Evolutionary conservation across 306 rosid species (phyloP).

Genomic region (Carpinus viminea): DNA sequence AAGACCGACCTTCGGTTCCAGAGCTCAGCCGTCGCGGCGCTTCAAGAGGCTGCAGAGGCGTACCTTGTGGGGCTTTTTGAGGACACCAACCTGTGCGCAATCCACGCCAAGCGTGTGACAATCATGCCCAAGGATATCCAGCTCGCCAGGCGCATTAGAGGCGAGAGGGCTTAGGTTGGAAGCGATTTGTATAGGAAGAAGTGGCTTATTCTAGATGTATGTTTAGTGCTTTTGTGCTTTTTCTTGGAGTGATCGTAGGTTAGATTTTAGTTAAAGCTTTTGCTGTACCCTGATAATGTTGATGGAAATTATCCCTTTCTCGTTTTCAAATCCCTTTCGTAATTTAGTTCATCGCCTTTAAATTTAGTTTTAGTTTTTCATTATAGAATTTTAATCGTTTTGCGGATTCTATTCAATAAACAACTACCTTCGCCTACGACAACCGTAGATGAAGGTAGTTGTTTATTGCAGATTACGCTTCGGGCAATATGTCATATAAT

Average conservation of each 20-base stretch:
- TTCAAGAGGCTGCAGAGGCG: slow-evolving; percentile 35
- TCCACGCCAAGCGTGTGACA: slow-evolving; percentile 35
- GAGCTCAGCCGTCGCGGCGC: slow-evolving; percentile 37
- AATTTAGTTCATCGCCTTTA: too few relatives aligned
- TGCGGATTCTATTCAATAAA: too few relatives aligned
- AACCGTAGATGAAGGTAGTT: too few relatives aligned
- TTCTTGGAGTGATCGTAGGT: neutral
- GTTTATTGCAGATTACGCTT: too few relatives aligned
- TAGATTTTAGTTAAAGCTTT: neutral
- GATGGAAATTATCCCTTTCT: neutral
- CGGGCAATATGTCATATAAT: too few relatives aligned
- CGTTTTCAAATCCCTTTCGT: neutral
- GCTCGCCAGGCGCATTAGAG: slow-evolving; percentile 37
- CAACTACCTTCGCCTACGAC: too few relatives aligned
- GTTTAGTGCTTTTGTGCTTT: neutral
- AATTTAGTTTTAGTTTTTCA: too few relatives aligned
- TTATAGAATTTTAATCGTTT: too few relatives aligned
- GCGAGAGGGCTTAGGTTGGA: slow-evolving; percentile 28
- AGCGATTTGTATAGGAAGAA: neutral
- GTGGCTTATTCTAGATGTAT: neutral
- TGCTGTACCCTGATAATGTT: neutral
- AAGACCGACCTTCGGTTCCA: slow-evolving; percentile 39
- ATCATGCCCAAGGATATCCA: slow-evolving; percentile 35
- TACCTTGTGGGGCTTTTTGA: slow-evolving; percentile 34
- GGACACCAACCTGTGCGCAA: slow-evolving; percentile 34